Evolutionary conservation across 257 asterid genomes (phyloP), one percentile per base, ranked within the genome.

Genomic region (Solanum pinnatisectum): DNA sequence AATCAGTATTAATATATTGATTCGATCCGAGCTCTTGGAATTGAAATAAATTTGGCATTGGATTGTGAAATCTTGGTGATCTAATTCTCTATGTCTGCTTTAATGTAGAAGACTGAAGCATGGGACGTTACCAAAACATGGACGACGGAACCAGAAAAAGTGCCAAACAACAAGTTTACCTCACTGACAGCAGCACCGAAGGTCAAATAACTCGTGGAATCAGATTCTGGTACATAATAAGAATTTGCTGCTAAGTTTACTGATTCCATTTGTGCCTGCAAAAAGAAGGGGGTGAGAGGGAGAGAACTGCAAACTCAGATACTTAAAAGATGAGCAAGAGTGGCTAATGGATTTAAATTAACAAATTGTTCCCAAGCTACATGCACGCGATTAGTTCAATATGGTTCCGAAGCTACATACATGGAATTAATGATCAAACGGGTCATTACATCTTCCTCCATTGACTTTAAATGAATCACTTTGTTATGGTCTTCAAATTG

Each of bases 111-210:
- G 65, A 44, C 8, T 77, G 36, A 77, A 77, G 60, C 84, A 39
- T 60, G 84, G 65, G 10, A 42, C 4, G 1, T 44, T 27, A 78
- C 15, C 63, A 42, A 42, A 22, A 44, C 27, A 79, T 27, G 67
- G 85, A 79, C 9, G 36, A 44, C 33, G 16, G n/a, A 79, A 44
- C 39, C 39, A 44, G 85, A 79, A 79, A 42, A 79, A 16, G 42
- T 12, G n/a, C 52, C 68, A 81, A 72, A 30, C 2, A 84, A 56
- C 36, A 83, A 63, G 30, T 22, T 84, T 91, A 95, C 96, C 98
- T 95, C 98, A n/a, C 97, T 94, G 32, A 94, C 93, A 10, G 94
- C 97, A 83, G 93, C 98, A 39, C 98, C 98, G 4, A 92, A 94
- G 87, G 89, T 94, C 89, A 95, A 88, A 87, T 95, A 94, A 25